Base-by-base conservation (phyloP, 2,329 filamentous ascomycete genomes). In the Pyrenochaeta sp. region DNA sequence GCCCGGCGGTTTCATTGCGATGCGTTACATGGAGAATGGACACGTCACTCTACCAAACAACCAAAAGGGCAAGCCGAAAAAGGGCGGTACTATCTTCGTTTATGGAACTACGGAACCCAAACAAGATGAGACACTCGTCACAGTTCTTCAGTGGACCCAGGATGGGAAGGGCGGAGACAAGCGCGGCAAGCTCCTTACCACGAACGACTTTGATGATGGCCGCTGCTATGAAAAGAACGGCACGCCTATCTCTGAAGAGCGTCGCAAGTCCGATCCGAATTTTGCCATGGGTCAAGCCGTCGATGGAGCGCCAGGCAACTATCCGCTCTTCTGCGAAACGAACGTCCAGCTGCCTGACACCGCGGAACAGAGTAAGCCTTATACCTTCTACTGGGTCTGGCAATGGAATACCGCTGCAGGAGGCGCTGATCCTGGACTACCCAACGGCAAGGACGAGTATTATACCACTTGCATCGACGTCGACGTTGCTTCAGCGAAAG, bases 311-410 rank as follows among this genome's bases (percentile, higher is more conserved):
- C 68, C 70, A 8, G 72, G 71, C 34, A 74, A 77, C 51, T 78
- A 79, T 45, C 86, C 90, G 68, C 82, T 93, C 50, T 89, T 85
- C 81, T 98, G 95, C 79, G 93, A 97, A 77, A 89, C 89, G 36
- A 89, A 95, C 72, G 81, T 97, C 47, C 83, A 88, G 71, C 81
- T 99, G 13, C 95, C 95, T 0, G 72, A 81, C 5, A 85, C 90
- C 66, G 81, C 87, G 46, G 77, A 84, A n/a, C 76, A 82, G 9
- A 87, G 88, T 44, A 85, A 88, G 30, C 84, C 84, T 28, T 91
- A 93, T 75, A 94, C 92, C 2, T 79, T 97, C 50, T 96, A 97
- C 82, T 98, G 94, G 94, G 90, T 97, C 45, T 98, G 95, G 95
- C 90, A 96, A 77, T 99, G 93, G 92, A 72, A 78, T 80, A 68